These are phyloP conservation scores for Pulveroboletus sp. DNA, from an alignment of 768 basidiomycete genomes.

Conservation along the genomic window DNA sequence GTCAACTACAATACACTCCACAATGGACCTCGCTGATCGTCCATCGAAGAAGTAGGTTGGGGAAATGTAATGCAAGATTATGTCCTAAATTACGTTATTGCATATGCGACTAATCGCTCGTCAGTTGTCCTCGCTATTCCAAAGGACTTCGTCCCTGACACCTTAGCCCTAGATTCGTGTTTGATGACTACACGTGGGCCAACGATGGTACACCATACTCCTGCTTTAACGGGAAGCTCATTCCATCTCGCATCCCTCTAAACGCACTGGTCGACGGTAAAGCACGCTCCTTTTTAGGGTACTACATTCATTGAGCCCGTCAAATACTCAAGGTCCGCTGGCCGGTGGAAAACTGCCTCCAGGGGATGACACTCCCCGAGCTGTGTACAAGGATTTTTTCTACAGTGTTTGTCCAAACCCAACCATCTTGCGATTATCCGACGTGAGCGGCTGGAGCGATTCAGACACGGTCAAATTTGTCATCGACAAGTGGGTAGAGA, in stretches of 20 bases:
- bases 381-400: slow-evolving; percentile 2
- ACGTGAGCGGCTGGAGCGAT: not conserved
- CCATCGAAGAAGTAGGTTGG: not conserved
- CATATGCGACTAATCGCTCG: slow-evolving; percentile 1
- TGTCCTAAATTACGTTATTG: not conserved
- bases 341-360: not conserved
- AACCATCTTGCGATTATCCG: not conserved
- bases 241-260: not conserved
- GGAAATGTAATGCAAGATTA: slow-evolving; percentile 1
- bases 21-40: not conserved
- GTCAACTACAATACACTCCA: not conserved
- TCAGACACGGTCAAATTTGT: not conserved
- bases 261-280: not conserved
- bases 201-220: not conserved
- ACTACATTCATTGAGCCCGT: not conserved
- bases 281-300: not conserved
- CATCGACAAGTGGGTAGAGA: not conserved
- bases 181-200: not conserved
- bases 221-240: not conserved
- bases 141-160: not conserved
- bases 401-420: not conserved
- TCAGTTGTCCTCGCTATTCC: not conserved
- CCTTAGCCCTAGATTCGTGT: not conserved
- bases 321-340: not conserved
- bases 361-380: not conserved